Base-by-base conservation (phyloP, 2,329 filamentous ascomycete genomes). In the Phialophora chinensis region DNA sequence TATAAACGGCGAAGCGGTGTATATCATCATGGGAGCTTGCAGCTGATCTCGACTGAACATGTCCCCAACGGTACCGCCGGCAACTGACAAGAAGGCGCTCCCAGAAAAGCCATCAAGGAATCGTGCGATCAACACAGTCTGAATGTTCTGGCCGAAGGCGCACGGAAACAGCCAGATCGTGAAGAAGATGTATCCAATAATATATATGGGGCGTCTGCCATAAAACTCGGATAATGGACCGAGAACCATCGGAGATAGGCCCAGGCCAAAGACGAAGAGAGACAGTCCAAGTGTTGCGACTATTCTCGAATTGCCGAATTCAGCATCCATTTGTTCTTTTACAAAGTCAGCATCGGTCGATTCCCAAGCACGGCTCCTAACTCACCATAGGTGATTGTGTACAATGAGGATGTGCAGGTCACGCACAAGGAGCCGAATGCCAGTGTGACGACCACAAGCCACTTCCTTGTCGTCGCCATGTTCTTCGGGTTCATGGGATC, bases 391-490 rank as follows among this genome's bases (percentile, higher is more conserved):
- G 91, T 95, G 12, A 87, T 87, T 0, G 92, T 94, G 78, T 97
- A 97, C 73, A 96, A 88, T n/a, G 92, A 95, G 56, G 90, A 93
- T 1, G 91, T 87, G 75, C 90, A 92, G 8, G 93, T 96, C 90
- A 97, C 93, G 77, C 91, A 94, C 66, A 95, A 83, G 55, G 91
- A 91, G 7, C 90, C 90, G 63, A 85, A 76, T 10, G 89, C 88
- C n/a, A 93, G 84, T 65, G 97, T 90, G 42, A 88, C 72, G 0
- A 93, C 88, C 68, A 97, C 89, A 33, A 88, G 64, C 94, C 94
- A 97, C 75, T 93, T 93, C 68, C 87, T 85, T n/a, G 79, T 75
- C 20, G 77, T 83, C 17, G 78, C 80, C 81, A 92, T 88, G 75
- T 86, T 92, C 66, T 90, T 87, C 0, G 93, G 93, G 72, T 89